Evolutionary conservation across 2,329 filamentous ascomycete species (phyloP).

Genomic region (Aspergillus glaucus): DNA sequence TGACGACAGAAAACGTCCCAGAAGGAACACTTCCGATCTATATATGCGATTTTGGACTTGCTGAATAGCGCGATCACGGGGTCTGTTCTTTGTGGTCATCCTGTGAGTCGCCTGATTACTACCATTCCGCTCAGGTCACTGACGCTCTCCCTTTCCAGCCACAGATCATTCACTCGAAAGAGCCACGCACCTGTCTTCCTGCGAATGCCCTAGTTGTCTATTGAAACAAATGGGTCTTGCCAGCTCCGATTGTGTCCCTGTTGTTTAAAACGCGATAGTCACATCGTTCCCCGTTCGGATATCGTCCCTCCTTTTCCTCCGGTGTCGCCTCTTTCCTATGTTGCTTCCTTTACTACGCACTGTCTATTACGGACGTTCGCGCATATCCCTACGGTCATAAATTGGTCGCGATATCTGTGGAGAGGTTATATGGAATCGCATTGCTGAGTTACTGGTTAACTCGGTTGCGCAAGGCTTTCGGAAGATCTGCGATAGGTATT

Average conservation of each 20-base stretch:
- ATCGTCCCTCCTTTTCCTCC: not conserved
- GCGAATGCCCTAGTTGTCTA: slow-evolving; percentile 1
- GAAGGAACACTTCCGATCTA: not conserved
- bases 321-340: not conserved
- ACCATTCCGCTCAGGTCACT: not conserved
- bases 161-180: not conserved
- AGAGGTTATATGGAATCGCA: not conserved
- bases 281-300: not conserved
- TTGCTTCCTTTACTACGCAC: not conserved
- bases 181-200: not conserved
- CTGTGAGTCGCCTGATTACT: not conserved
- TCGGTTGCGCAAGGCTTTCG: not conserved
- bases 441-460: not conserved
- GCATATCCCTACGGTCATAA: not conserved
- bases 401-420: not conserved
- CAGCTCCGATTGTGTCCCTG: not conserved
- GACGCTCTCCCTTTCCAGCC: not conserved
- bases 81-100: not conserved
- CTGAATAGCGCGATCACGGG: not conserved
- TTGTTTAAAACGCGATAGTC: not conserved
- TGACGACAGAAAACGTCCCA: not conserved
- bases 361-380: not conserved
- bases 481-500: not conserved
- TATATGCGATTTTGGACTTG: not conserved
- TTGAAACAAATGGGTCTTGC: not conserved